Base-by-base conservation (phyloP, 176 grass and related monocot genomes). In the Oryza meyeriana region DNA sequence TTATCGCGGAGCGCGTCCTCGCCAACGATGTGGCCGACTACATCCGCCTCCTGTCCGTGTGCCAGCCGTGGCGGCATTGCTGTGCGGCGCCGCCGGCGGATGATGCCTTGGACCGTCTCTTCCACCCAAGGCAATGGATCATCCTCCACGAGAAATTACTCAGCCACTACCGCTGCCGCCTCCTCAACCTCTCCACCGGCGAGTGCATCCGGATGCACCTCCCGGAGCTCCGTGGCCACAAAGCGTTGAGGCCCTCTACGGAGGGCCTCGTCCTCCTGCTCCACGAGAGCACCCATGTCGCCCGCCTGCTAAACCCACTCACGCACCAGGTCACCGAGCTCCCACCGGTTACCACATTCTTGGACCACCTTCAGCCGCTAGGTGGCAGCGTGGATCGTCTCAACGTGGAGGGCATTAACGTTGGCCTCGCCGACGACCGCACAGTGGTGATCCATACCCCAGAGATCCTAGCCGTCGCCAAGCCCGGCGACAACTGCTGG, bases 191-290 rank as follows among this genome's bases (percentile, higher is more conserved):
- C 17, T 25, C 3, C 52, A 72, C 52, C 18, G 35, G 79, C 26
- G 3, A 82, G 68, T 72, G 17, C 50, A 25, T 72, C 68, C 18
- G 8, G 16, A 35, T 61, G 25, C 25, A 31, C 36, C 0, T 84
- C 8, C 62, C 61, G 1, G 81, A 83, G 61, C 22, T 83, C 42
- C 31, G 5, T 16, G 44, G 14, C 72, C 72, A 58, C 62, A 1
- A 16, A 0, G 3, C 41, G 14, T 32, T 66, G 1, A 25, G 1
- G 0, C 4, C n/a, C 20, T 38, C 58, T 0, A 0, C 9, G 0
- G 70, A 66, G 22, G 22, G 70, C 5, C 70, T 83, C 12, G 50
- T 74, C 41, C 0, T 65, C 13, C 16, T 52, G 22, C 29, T 13
- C n/a, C 0, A 47, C n/a, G 8, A 11, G 1, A 0, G 10, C 40